Base-by-base conservation (phyloP, 2,329 filamentous ascomycete species). In the Tolypocladium sp. region DNA sequence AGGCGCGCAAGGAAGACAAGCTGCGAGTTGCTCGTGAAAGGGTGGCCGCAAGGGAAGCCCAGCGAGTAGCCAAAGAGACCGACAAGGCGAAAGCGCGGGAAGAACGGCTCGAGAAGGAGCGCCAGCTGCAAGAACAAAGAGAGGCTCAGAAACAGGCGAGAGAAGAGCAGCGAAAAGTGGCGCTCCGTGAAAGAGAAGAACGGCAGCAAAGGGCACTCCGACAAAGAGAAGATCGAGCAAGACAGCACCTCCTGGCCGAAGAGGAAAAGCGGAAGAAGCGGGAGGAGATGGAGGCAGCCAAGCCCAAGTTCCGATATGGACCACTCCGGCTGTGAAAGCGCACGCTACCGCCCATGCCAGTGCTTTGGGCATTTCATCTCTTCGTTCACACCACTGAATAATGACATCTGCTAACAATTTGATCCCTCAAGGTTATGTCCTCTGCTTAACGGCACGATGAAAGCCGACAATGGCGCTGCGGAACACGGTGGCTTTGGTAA, bases 401-500 rank as follows among this genome's bases (percentile, higher is more conserved):
- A 33, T 27, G 37, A 56, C 40, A 2, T 57, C 56, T 51, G 61
- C 67, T 68, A 63, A 66, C 65, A 13, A n/a, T 10, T 46, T 42
- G 2, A 6, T 59, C 51, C 5, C 33, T 8, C 30, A 53, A 91
- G 87, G 73, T 82, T 92, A 68, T 95, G 91, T 72, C 91, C 91
- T 55, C 79, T 94, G 72, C 86, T 95, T 62, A 95, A 95, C 70
- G 91, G 91, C 57, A 90, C 89, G 38, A 89, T 89, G 78, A 88
- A 89, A 64, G 75, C 77, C 44, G 81, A 83, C 65, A 81, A 81
- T 62, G 76, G 77, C 59, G 74, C 76, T n/a, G 76, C 76, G 42
- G 82, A 85, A 62, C 79, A 84, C 61, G 80, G 82, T 58, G 81
- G 82, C 8, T 86, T 86, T 70, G 83, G 83, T 60, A 79, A 81